phyloP scores from a whole-genome alignment of 495 filamentous ascomycete species.

The Hypoxylon intermedium region DNA sequence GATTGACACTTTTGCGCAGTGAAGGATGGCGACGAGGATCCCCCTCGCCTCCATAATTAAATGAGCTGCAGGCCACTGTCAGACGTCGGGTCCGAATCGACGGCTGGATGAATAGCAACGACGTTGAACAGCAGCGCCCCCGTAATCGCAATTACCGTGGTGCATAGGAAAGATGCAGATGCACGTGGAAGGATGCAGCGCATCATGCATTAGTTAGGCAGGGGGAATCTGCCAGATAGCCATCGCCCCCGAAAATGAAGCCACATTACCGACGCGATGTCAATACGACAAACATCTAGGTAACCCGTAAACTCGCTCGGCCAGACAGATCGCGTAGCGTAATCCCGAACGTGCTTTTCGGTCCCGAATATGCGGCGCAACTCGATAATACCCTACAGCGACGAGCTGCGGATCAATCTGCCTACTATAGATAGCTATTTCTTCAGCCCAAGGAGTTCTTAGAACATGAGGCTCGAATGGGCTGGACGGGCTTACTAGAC shows the following conservation, averaged over 20 bases:
- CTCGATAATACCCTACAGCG: conserved; percentile 13
- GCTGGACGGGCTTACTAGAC: background rate
- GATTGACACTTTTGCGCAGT: background rate
- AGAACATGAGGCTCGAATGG: conserved; percentile 11
- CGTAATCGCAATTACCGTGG: conserved; percentile 9
- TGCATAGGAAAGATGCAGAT: conserved; percentile 13
- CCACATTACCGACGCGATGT: conserved; percentile 9
- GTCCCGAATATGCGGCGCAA: conserved; percentile 24
- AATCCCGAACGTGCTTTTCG: conserved; percentile 16
- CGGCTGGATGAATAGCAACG: background rate
- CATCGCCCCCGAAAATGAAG: background rate
- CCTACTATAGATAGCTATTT: background rate
- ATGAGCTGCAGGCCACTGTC: background rate
- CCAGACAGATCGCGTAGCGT: background rate
- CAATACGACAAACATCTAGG: conserved; percentile 24
- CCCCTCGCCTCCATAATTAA: background rate
- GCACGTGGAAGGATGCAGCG: conserved; percentile 27
- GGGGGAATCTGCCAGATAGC: conserved; percentile 9
- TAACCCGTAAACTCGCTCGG: background rate
- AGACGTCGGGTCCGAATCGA: background rate
- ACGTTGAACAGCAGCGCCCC: background rate
- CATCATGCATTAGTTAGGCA: conserved; percentile 18
- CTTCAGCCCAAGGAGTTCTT: conserved; percentile 1
- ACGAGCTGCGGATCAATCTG: background rate
- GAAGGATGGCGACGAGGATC: background rate